A percentile compares a stretch with the other conserved stretches of the same genome.
These are phyloP conservation scores for Athelia sp. DNA, from an alignment of 1,284 basidiomycete genomes.

Conservation along the genomic window DNA sequence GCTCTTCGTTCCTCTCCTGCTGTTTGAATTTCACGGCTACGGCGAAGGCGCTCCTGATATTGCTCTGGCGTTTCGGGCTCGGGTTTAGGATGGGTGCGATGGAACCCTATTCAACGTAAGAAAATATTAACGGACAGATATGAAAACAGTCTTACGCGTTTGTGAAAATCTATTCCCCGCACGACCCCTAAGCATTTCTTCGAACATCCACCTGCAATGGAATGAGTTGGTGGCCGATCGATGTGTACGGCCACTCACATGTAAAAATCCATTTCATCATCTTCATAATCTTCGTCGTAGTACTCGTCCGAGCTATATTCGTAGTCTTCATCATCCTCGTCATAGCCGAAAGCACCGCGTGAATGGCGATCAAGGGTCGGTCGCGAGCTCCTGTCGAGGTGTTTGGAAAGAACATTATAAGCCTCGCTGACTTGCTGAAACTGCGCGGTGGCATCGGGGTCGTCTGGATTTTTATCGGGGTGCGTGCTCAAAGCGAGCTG, in stretches of 20 bases:
- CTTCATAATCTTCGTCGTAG: conserved; percentile 27
- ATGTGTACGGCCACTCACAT: conserved; percentile 25
- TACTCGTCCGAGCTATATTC: conserved; percentile 27
- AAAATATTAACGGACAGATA: conserved; percentile 21
- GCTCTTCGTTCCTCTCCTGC: conserved; percentile 46
- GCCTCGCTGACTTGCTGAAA: conserved; percentile 68
- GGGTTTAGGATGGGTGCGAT: conserved; percentile 4
- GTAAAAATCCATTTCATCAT: conserved; percentile 34
- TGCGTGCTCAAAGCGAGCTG: conserved; percentile 64
- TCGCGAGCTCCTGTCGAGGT: conserved; percentile 35
- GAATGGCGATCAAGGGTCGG: neutral
- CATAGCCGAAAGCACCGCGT: conserved; percentile 5
- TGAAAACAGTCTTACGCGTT: conserved; percentile 22
- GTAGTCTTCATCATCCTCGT: conserved; percentile 25
- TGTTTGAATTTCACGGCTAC: conserved; percentile 45
- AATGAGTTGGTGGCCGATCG: neutral
- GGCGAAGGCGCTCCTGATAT: conserved; percentile 45
- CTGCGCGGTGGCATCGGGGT: conserved; percentile 57
- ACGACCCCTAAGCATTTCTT: conserved; percentile 37
- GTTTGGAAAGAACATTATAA: conserved; percentile 53
- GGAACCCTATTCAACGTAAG: conserved; percentile 5
- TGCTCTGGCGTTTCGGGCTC: conserved; percentile 41
- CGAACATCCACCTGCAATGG: conserved; percentile 38
- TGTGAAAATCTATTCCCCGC: conserved; percentile 21
- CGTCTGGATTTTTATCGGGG: conserved; percentile 68